These are phyloP conservation scores for Spathaspora boniae DNA, from an alignment of 805 yeast genomes.

Conservation along the genomic window DNA sequence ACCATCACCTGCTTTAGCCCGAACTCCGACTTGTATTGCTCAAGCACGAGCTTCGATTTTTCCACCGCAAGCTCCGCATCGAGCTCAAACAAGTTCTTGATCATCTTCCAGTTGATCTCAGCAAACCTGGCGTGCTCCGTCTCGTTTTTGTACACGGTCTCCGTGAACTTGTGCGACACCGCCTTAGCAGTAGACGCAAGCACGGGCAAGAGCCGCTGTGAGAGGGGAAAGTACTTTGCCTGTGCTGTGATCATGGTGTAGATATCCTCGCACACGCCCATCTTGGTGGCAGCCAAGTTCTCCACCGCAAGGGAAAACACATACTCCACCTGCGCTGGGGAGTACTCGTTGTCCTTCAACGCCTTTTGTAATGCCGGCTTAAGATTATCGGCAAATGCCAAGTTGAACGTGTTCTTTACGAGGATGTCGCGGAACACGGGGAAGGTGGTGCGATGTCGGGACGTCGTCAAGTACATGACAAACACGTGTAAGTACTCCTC, in stretches of 20 bases:
- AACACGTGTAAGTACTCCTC: conserved; percentile 19
- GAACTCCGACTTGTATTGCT: conserved; percentile 3
- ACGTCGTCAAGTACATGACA: conserved; percentile 7
- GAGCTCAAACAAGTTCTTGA: conserved; percentile 46
- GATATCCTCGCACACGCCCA: conserved; percentile 44
- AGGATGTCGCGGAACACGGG: conserved; percentile 4
- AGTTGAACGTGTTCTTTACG: conserved; percentile 1
- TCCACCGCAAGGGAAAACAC: conserved; percentile 27
- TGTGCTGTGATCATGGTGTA: conserved; percentile 38
- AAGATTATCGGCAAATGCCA: conserved; percentile 7
- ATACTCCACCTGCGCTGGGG: conserved; percentile 11
- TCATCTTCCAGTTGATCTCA: conserved; percentile 41
- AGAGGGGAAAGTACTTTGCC: conserved; percentile 30
- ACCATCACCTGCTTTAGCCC: conserved; percentile 3
- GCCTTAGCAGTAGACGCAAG: conserved; percentile 51
- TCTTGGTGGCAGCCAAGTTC: conserved; percentile 28
- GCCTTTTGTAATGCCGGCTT: conserved; percentile 4
- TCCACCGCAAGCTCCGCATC: conserved; percentile 59
- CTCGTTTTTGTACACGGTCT: conserved; percentile 29
- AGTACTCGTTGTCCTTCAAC: conserved; percentile 6
- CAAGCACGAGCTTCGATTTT: conserved; percentile 21
- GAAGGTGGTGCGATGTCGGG: neutral
- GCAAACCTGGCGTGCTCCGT: conserved; percentile 17
- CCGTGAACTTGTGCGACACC: conserved; percentile 50
- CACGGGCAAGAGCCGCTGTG: conserved; percentile 43